Percentiles rank a stretch among this genome's conserved stretches.
Evolutionary conservation across 805 yeast species (phyloP).

Genomic region (Candida nonsorbophila): DNA sequence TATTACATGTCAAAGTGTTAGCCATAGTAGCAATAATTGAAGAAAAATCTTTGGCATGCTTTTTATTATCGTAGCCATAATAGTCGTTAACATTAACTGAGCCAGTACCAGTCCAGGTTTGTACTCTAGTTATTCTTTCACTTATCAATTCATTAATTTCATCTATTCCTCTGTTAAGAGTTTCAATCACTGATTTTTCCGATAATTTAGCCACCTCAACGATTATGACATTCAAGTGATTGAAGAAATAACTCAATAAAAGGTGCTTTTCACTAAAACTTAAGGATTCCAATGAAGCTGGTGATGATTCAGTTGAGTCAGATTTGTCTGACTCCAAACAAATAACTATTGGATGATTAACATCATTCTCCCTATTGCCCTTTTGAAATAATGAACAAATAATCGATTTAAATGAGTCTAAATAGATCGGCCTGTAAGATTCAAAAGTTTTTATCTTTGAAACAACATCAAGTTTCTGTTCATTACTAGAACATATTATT

Average conservation of each 20-base stretch:
- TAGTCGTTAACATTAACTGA: slow-evolving; percentile 1
- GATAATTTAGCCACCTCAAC: background rate
- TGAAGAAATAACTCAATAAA: slow-evolving; percentile 30
- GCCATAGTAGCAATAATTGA: slow-evolving; percentile 34
- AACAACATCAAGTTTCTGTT: too few species aligned
- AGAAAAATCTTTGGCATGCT: slow-evolving; percentile 6
- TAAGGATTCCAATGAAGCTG: slow-evolving; percentile 24
- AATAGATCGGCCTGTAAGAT: too few species aligned
- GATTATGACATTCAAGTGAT: slow-evolving; percentile 30
- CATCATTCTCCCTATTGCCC: slow-evolving; percentile 30
- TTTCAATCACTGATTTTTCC: slow-evolving; percentile 2
- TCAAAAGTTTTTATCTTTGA: too few species aligned
- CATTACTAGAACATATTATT: too few species aligned
- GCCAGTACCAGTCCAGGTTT: slow-evolving; percentile 41
- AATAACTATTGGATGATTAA: too few species aligned
- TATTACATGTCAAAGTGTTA: slow-evolving; percentile 17
- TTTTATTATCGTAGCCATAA: slow-evolving; percentile 1
- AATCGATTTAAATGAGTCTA: too few species aligned
- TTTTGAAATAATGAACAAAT: slow-evolving; percentile 27
- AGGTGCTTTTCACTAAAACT: slow-evolving; percentile 21
- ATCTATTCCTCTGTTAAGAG: slow-evolving; percentile 6
- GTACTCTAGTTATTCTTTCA: slow-evolving; percentile 32
- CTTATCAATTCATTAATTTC: slow-evolving; percentile 19
- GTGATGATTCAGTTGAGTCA: too few species aligned
- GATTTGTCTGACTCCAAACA: too few species aligned